Evolutionary conservation across 176 grass and related monocot genomes (phyloP).

Genomic region (Guadua angustifolia): DNA sequence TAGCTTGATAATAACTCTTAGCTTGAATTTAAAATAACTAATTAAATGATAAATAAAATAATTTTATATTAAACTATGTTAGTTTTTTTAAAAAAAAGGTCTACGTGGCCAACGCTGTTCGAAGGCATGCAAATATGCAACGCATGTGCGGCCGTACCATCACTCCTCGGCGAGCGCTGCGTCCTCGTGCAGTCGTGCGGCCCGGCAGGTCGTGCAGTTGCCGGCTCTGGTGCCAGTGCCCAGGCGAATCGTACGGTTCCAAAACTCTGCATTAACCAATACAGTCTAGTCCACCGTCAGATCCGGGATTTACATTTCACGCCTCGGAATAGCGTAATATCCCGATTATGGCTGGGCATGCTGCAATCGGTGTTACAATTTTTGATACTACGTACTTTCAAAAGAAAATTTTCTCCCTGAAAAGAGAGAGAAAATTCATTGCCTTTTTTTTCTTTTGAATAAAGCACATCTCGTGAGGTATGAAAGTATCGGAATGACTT

Average conservation of each 20-base stretch:
- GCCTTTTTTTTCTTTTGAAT: neutral
- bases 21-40: too few relatives aligned
- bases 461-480: neutral
- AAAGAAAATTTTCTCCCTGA: neutral
- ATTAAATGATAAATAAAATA: too few relatives aligned
- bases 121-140: conserved; percentile 25
- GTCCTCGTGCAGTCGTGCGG: neutral
- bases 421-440: neutral
- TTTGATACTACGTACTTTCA: neutral
- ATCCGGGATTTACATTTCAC: neutral
- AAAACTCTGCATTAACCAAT: neutral
- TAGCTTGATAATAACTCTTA: too few relatives aligned
- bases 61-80: too few relatives aligned
- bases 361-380: neutral
- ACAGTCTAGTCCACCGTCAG: neutral
- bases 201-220: neutral
- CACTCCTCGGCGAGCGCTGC: conserved; percentile 17
- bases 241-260: neutral
- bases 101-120: too few relatives aligned
- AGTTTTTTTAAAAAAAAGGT: too few relatives aligned
- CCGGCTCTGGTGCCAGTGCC: neutral
- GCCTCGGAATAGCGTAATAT: neutral
- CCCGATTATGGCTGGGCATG: neutral
- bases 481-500: too few relatives aligned
- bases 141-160: conserved; percentile 45